Evolutionary conservation across 306 rosid species (phyloP), one percentile per base, ranked within the genome.

Genomic region (Mimosa pudica): DNA sequence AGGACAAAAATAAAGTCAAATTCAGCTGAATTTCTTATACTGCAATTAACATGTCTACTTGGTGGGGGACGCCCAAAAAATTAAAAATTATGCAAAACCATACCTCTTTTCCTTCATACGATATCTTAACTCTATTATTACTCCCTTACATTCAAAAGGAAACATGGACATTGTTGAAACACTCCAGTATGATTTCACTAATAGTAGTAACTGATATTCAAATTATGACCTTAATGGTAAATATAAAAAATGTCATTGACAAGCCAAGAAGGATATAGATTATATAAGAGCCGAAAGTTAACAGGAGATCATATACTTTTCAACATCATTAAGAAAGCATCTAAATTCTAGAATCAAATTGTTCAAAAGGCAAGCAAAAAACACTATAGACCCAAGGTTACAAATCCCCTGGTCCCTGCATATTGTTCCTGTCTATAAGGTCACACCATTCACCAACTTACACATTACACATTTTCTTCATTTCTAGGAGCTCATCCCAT

Each of bases 321-420:
- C 88, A 77, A 38, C 88, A 79, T 42, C 83, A 57, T 76, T 67
- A 88, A 85, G 90, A 81, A 91, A 84, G 89, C 82, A 84, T 87
- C 87, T 51, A 79, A 83, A 76, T 79, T 78, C 74, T 58, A 75
- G 63, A 70, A 82, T 63, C 70, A 20, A 73, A 61, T 74, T 76
- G 51, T 77, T 47, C 70, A 83, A 85, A 82, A 78, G 80, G 85
- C 77, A 87, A 35, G 36, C 54, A 10, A 61, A 4, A 4, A 8
- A 47, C 41, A 61, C 41, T 10, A 73, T 42, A 80, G 66, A 17
- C 80, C 16, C 80, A 60, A 73, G 7, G 52, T 9, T 9, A 76
- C 16, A 80, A 71, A 46, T 66, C 60, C 74, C 41, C 75, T 62
- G 32, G 46, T 74, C 6, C 36, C 20, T 60, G 66, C 36, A 0